These are phyloP conservation scores for Leccinum subspadiceum DNA, from an alignment of 1,284 basidiomycete species.

Conservation along the genomic window DNA sequence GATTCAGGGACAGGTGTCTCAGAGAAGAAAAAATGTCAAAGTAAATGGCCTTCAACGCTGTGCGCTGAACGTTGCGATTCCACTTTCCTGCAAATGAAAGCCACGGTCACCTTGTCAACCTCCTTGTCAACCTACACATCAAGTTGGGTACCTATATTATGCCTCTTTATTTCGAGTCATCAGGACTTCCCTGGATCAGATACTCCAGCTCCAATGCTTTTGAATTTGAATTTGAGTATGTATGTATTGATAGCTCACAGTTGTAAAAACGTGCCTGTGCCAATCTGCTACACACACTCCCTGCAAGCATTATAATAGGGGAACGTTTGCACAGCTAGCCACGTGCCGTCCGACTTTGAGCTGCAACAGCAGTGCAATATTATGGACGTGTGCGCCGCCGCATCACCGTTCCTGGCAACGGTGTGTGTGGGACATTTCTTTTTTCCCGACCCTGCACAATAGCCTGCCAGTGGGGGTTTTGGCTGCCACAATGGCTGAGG, in stretches of 20 bases:
- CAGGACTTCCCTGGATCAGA: background rate
- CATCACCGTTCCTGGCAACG: constrained; percentile 2
- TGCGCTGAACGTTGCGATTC: background rate
- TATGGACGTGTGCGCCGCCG: background rate
- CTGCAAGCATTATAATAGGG: background rate
- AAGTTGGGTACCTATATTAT: background rate
- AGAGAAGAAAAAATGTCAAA: background rate
- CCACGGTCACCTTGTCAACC: background rate
- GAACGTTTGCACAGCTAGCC: background rate
- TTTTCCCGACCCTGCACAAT: background rate
- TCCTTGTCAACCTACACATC: background rate
- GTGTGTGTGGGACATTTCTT: background rate
- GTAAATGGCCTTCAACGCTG: background rate
- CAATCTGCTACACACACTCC: background rate
- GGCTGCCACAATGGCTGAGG: background rate
- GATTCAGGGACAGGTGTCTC: background rate
- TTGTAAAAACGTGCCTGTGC: background rate
- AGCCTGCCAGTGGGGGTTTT: background rate
- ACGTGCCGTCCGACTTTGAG: background rate
- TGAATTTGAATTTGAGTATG: background rate
- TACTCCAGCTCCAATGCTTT: background rate
- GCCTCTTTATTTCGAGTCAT: constrained; percentile 1
- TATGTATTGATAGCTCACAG: background rate
- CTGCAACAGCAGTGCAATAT: background rate
- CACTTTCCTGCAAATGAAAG: background rate